Conservation (phyloP, 2,329 filamentous ascomycete genomes). For the Rutstroemia sp. region DNA sequence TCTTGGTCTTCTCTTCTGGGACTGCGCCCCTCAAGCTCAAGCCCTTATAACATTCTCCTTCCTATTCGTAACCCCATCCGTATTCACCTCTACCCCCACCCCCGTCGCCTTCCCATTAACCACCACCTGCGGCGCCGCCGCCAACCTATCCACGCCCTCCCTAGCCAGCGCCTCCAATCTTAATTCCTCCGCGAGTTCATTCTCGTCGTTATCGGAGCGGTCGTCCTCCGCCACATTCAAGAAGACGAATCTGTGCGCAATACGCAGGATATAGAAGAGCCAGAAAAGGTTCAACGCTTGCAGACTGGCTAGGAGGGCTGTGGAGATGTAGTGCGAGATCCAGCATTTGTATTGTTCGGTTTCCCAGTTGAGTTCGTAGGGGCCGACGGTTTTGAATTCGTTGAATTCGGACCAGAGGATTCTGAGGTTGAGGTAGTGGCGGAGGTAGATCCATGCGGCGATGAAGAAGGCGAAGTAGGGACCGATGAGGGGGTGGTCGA, state of each 20-base stretch:
- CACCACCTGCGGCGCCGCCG: constrained; percentile 4
- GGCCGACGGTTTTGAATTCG: constrained; percentile 66
- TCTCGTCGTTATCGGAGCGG: constrained; percentile 61
- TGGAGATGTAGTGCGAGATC: constrained; percentile 61
- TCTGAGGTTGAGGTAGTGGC: constrained; percentile 74
- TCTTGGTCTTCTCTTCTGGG: too few relatives aligned
- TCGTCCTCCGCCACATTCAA: constrained; percentile 59
- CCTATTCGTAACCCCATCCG: constrained; percentile 12
- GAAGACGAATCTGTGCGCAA: constrained; percentile 62
- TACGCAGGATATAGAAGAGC: constrained; percentile 69
- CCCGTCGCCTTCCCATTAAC: constrained; percentile 11
- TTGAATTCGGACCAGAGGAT: constrained; percentile 70
- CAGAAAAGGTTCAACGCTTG: constrained; percentile 75
- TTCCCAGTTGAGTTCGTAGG: constrained; percentile 69
- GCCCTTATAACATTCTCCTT: constrained; percentile 5
- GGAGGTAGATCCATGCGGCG: constrained; percentile 77
- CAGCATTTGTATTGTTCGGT: constrained; percentile 70
- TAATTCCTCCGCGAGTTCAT: constrained; percentile 14
- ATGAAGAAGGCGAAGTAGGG: constrained; percentile 85
- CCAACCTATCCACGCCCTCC: not conserved
- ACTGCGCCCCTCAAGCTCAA: too few relatives aligned
- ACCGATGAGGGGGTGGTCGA: constrained; percentile 67
- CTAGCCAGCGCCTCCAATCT: constrained; percentile 9
- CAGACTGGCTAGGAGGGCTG: constrained; percentile 55
- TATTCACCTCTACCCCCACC: constrained; percentile 3